These are phyloP conservation scores for Chlorella sorokiniana DNA, from an alignment of 139 green algal species.

Conservation along the genomic window DNA sequence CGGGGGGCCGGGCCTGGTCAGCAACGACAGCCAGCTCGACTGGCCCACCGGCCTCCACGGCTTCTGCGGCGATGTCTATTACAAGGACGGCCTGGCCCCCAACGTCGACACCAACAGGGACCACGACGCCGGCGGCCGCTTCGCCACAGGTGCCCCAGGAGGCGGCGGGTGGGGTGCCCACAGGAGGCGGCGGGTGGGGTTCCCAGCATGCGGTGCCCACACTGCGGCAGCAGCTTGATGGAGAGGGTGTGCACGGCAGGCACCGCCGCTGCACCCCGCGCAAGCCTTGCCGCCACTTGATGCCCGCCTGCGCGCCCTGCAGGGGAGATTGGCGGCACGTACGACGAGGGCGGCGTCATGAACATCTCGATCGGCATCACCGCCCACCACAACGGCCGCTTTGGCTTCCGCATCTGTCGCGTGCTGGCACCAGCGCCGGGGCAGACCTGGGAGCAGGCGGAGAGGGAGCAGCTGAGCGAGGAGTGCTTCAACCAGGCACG, in stretches of 20 bases:
- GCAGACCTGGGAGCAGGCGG: slow-evolving; percentile 28
- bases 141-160: neutral
- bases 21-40: neutral
- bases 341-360: slow-evolving; percentile 18
- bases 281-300: neutral
- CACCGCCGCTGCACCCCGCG: too few species aligned
- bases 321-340: slow-evolving; percentile 21
- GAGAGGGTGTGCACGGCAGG: too few species aligned
- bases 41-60: slow-evolving; percentile 3
- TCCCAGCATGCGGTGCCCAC: neutral
- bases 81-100: neutral
- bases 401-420: slow-evolving; percentile 23
- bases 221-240: too few species aligned
- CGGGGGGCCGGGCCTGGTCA: slow-evolving; percentile 12
- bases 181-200: neutral
- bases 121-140: slow-evolving; percentile 22
- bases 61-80: slow-evolving; percentile 23
- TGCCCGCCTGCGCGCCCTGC: neutral
- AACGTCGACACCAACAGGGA: neutral
- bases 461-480: slow-evolving; percentile 15
- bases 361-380: slow-evolving; percentile 18
- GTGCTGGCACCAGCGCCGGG: neutral
- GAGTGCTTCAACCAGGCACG: slow-evolving; percentile 35
- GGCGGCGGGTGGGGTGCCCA: neutral
- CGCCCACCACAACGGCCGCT: slow-evolving; percentile 26